These are phyloP conservation scores for Suhomyces xylopsoci DNA, from an alignment of 805 yeast genomes.

Conservation along the genomic window DNA sequence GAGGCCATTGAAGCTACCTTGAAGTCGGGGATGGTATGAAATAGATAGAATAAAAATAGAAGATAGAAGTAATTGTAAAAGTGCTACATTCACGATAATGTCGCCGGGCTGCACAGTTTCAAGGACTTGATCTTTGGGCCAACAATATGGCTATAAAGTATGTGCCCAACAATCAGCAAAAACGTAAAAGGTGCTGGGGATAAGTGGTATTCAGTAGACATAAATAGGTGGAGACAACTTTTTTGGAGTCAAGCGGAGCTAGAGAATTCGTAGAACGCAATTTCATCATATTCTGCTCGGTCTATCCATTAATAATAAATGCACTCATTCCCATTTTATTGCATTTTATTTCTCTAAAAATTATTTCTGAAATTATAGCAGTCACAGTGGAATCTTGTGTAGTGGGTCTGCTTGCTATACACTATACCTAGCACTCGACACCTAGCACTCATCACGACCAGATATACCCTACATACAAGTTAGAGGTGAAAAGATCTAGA, in stretches of 20 bases:
- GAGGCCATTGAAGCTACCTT: conserved; percentile 62
- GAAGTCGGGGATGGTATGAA: conserved; percentile 11
- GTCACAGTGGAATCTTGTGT: neutral
- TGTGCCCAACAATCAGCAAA: neutral
- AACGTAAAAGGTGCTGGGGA: neutral
- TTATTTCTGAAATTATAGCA: neutral
- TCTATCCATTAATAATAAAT: neutral
- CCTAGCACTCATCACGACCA: neutral
- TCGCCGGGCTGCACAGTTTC: too few relatives aligned
- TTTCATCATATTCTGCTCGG: neutral
- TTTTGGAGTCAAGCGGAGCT: neutral
- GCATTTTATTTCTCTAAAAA: neutral
- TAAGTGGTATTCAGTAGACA: too few relatives aligned
- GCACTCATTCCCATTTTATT: neutral
- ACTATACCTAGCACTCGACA: neutral
- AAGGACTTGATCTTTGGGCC: too few relatives aligned
- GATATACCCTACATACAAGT: neutral
- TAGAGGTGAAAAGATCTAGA: neutral
- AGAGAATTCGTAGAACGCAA: neutral
- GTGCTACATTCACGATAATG: too few relatives aligned
- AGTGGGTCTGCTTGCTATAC: neutral
- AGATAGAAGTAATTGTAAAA: neutral
- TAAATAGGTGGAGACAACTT: too few relatives aligned
- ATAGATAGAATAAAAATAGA: neutral
- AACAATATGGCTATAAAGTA: neutral